Base-by-base conservation (phyloP, 2,329 filamentous ascomycete genomes). In the Ophiostoma populinum region DNA sequence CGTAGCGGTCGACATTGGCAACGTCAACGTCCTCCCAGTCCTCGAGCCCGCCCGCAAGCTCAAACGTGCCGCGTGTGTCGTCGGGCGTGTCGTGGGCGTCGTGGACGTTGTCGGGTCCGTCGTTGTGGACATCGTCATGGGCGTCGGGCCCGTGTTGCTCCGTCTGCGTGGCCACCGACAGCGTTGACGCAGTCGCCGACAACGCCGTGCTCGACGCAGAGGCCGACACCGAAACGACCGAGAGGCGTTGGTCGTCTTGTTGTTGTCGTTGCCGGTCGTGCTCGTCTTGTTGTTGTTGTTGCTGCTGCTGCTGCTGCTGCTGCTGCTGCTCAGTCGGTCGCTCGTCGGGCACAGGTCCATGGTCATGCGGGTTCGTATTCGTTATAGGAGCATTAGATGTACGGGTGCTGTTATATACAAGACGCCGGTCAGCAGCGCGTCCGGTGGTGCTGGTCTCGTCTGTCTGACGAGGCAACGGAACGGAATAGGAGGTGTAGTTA, bases 21-120 rank as follows among this genome's bases (percentile, higher is more conserved):
- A 63, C 68, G 35, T 71, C 57, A 3, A 79, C 56, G 43, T 77
- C 68, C 46, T 76, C 67, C 72, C 71, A 78, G 46, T 79, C 72
- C 49, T 79, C 74, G 15, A 75, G 56, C 12, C 70, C 68, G 31
- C 70, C 67, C 11, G 67, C 67, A 26, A 65, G 53, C 46, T 71
- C 64, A 40, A 60, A 58, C 32, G 55, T 54, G 45, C 50, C 48
- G 24, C 30, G 26, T n/a, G 20, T 15, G 13, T 30, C 12, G 1
- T 22, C 19, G 16, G 21, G 4, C 1, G 27, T 16, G 8, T 10
- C 12, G 17, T 21, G 9, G 18, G 6, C 1, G 17, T 13, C 12
- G 21, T 24, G 11, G 4, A n/a, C 26, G 8, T 10, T 17, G 17
- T 21, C 15, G 18, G 6, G 1, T 24, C 21, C 12, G 21, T 24